Evolutionary conservation across 2,329 filamentous ascomycete species (phyloP).

Genomic region (Hypoxylon rubiginosum): DNA sequence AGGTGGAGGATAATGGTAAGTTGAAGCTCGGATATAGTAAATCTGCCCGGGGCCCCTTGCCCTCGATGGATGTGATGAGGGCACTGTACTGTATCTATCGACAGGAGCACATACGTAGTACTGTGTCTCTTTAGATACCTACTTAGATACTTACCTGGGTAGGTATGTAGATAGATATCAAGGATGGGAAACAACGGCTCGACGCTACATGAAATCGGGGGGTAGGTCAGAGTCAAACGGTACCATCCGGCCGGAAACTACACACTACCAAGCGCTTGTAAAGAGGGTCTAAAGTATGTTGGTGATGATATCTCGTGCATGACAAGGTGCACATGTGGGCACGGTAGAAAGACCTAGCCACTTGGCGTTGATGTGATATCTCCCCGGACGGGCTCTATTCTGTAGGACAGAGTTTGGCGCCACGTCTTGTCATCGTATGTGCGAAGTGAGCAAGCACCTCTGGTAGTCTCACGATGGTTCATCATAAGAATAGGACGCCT

Average conservation of each 20-base stretch:
- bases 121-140: too few species aligned
- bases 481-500: neutral
- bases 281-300: slow-evolving; percentile 12
- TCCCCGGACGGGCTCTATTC: slow-evolving; percentile 19
- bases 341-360: slow-evolving; percentile 17
- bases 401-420: slow-evolving; percentile 11
- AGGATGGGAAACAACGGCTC: slow-evolving; percentile 16
- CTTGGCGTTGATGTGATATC: slow-evolving; percentile 37
- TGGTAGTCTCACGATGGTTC: slow-evolving; percentile 14
- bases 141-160: neutral
- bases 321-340: slow-evolving; percentile 20
- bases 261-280: slow-evolving; percentile 36
- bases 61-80: slow-evolving; percentile 33
- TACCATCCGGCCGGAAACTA: slow-evolving; percentile 29
- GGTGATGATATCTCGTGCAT: slow-evolving; percentile 18
- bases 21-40: slow-evolving; percentile 36
- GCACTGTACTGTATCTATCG: too few species aligned
- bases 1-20: slow-evolving; percentile 36
- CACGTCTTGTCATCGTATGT: slow-evolving; percentile 16
- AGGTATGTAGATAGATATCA: too few species aligned
- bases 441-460: slow-evolving; percentile 15
- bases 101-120: slow-evolving; percentile 20
- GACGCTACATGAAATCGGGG: slow-evolving; percentile 16
- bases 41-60: slow-evolving; percentile 30
- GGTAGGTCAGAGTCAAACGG: slow-evolving; percentile 22